phyloP scores from a whole-genome alignment of 768 basidiomycete species.

The Polyporus arcularius region DNA sequence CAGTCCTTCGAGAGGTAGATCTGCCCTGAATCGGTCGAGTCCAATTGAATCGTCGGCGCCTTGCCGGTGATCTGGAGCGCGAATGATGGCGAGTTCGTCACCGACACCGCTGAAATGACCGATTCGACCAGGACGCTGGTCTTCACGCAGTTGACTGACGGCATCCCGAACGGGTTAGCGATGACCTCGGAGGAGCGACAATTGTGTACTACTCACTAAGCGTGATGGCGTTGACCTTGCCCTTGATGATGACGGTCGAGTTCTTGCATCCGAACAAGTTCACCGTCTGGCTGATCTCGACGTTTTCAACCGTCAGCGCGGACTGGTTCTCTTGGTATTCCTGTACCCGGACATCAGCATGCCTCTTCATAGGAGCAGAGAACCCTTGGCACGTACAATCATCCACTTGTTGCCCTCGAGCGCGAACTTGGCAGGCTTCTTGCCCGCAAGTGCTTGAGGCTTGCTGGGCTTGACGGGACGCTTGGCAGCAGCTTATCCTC shows the following conservation, averaged over 20 bases:
- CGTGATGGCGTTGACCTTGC: slow-evolving; percentile 94
- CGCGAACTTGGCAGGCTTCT: slow-evolving; percentile 88
- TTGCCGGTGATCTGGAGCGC: slow-evolving; percentile 86
- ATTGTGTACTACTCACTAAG: slow-evolving; percentile 55
- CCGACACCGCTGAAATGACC: slow-evolving; percentile 86
- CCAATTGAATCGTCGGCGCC: slow-evolving; percentile 91
- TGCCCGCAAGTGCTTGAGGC: slow-evolving; percentile 78
- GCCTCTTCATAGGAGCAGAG: neutral
- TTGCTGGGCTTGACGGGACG: slow-evolving; percentile 83
- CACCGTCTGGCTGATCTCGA: slow-evolving; percentile 78
- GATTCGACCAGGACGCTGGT: slow-evolving; percentile 88
- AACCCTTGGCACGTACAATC: slow-evolving; percentile 56
- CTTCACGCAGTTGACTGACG: slow-evolving; percentile 82
- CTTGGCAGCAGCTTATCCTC: slow-evolving; percentile 36
- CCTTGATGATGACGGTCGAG: slow-evolving; percentile 77
- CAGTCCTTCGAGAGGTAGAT: slow-evolving; percentile 88
- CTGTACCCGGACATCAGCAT: slow-evolving; percentile 39
- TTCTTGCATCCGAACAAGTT: slow-evolving; percentile 93
- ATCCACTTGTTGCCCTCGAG: slow-evolving; percentile 94
- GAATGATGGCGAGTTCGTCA: slow-evolving; percentile 94
- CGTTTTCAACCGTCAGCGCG: slow-evolving; percentile 70
- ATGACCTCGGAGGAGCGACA: neutral
- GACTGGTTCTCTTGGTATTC: slow-evolving; percentile 90
- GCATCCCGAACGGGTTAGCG: neutral
- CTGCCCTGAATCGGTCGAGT: slow-evolving; percentile 93